Conservation (phyloP, 73 alveolate genomes). For the Paramecium sexaurelia region DNA sequence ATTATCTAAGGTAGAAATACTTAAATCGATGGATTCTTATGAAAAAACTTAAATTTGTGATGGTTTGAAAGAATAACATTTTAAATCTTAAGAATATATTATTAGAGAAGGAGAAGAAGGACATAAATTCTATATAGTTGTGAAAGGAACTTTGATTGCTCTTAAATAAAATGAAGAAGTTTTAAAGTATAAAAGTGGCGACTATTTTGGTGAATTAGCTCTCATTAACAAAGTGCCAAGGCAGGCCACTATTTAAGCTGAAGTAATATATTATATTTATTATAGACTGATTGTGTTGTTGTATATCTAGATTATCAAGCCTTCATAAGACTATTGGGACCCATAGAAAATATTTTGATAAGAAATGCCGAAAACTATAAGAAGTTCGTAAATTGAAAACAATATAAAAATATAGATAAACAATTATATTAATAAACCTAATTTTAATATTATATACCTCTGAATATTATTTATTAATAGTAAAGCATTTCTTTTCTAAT, state of each 20-base stretch:
- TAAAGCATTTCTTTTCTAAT: too few species aligned
- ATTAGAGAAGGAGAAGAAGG: conserved; percentile 83
- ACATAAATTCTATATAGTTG: conserved; percentile 80
- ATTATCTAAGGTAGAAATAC: conserved; percentile 77
- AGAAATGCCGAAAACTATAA: conserved; percentile 77
- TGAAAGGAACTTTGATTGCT: conserved; percentile 82
- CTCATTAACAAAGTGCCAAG: conserved; percentile 92
- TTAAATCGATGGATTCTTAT: conserved; percentile 85
- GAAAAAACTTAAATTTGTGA: conserved; percentile 87
- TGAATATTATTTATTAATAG: too few species aligned
- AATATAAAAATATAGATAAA: not conserved
- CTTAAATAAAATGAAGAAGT: conserved; percentile 86
- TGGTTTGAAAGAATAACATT: conserved; percentile 80
- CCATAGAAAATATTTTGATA: conserved; percentile 76
- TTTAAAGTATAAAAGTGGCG: conserved; percentile 83
- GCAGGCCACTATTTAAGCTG: conserved; percentile 90
- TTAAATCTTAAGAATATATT: conserved; percentile 76
- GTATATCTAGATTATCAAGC: conserved; percentile 73
- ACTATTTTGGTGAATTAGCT: conserved; percentile 97
- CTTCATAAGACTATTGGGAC: conserved; percentile 77
- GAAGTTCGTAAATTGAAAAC: not conserved
- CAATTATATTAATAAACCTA: too few species aligned
- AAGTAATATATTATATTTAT: not conserved
- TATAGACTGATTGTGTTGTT: conserved; percentile 71
- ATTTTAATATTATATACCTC: too few species aligned